phyloP scores from a whole-genome alignment of 2,329 filamentous ascomycete genomes.

The Harringtonia aguacate region DNA sequence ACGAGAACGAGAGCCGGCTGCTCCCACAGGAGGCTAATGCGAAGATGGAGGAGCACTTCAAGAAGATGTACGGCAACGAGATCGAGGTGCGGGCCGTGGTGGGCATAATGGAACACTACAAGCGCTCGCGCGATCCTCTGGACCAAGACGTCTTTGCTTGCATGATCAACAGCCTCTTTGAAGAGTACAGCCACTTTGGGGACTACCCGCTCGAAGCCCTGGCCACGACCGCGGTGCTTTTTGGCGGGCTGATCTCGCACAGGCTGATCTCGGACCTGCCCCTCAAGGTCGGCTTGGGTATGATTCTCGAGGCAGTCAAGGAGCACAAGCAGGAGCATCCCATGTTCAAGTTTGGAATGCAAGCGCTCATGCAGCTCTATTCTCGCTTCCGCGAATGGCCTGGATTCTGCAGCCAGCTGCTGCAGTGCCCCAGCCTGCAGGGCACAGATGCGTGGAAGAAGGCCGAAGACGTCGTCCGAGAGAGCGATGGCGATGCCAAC shows the following conservation, averaged over 20 bases:
- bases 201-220: constrained; percentile 95
- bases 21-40: constrained; percentile 70
- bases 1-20: constrained; percentile 70
- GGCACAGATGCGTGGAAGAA: constrained; percentile 77
- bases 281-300: constrained; percentile 85
- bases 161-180: constrained; percentile 96
- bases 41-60: constrained; percentile 96
- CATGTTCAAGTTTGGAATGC: constrained; percentile 97
- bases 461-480: constrained; percentile 68
- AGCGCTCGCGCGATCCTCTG: constrained; percentile 69
- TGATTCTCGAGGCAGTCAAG: constrained; percentile 93
- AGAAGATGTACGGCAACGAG: constrained; percentile 93
- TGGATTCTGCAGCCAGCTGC: constrained; percentile 78
- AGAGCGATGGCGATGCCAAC: constrained; percentile 48
- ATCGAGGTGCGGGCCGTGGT: constrained; percentile 80
- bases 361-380: constrained; percentile 83
- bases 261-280: constrained; percentile 84
- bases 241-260: constrained; percentile 92
- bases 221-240: constrained; percentile 90
- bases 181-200: constrained; percentile 91
- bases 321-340: constrained; percentile 73
- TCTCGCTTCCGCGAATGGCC: constrained; percentile 84
- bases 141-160: constrained; percentile 95
- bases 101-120: constrained; percentile 73
- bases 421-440: constrained; percentile 71